Conservation (phyloP, 1,284 basidiomycete genomes). For the Tilletia caries region DNA sequence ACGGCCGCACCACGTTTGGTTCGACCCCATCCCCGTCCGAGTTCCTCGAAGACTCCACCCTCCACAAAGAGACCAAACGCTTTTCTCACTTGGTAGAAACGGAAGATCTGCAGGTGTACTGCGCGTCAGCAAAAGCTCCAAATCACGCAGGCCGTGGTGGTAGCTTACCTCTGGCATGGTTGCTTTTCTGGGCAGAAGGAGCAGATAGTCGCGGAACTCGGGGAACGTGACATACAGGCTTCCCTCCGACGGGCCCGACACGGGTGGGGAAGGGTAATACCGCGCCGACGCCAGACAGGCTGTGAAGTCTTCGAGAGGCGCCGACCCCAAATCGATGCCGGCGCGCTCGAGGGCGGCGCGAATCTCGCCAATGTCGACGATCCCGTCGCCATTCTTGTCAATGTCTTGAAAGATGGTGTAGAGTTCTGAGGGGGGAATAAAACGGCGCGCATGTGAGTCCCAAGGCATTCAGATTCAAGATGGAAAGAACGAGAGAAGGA, state of each 20-base stretch:
- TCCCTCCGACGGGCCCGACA: conserved; percentile 6
- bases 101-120: conserved; percentile 32
- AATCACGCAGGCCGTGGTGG: too few species aligned
- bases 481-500: too few species aligned
- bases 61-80: conserved; percentile 50
- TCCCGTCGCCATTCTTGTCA: conserved; percentile 49
- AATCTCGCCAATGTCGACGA: conserved; percentile 44
- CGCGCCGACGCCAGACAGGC: conserved; percentile 40
- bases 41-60: conserved; percentile 51
- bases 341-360: conserved; percentile 39
- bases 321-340: conserved; percentile 40
- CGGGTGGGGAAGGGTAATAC: not conserved
- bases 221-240: conserved; percentile 46
- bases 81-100: conserved; percentile 52
- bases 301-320: conserved; percentile 47
- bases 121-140: not conserved
- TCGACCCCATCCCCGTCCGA: conserved; percentile 45
- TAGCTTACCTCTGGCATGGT: conserved; percentile 40
- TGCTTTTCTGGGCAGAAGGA: conserved; percentile 48
- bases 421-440: conserved; percentile 28
- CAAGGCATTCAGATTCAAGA: too few species aligned
- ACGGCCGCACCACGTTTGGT: conserved; percentile 46
- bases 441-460: not conserved
- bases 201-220: conserved; percentile 51
- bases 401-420: conserved; percentile 50